Percentiles rank a stretch among this genome's conserved stretches.
These are phyloP conservation scores for Globisporangium radiosum DNA, from an alignment of 352 stramenopile genomes.

Conservation along the genomic window DNA sequence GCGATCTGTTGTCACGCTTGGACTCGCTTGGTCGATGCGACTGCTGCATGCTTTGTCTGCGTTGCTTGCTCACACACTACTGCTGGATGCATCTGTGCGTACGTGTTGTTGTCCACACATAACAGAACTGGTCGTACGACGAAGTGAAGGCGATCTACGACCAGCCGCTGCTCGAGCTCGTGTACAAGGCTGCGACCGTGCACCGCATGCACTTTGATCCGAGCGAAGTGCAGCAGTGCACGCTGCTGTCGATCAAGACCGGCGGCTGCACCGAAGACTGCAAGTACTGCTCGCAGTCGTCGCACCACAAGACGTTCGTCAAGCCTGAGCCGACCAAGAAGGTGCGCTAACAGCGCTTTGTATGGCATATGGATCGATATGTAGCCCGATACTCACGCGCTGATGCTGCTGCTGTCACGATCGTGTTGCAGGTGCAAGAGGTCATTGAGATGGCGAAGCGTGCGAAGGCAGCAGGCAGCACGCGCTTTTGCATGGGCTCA, in stretches of 20 bases:
- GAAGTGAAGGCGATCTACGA: constrained; percentile 94
- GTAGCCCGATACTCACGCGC: neutral
- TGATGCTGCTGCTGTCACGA: neutral
- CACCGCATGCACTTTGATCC: constrained; percentile 98
- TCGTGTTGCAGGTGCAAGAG: constrained; percentile 71
- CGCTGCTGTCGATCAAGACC: constrained; percentile 97
- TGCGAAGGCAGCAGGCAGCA: constrained; percentile 95
- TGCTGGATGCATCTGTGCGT: neutral
- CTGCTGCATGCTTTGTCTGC: neutral
- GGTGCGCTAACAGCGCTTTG: constrained; percentile 10
- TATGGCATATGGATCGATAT: too few relatives aligned
- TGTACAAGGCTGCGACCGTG: constrained; percentile 94
- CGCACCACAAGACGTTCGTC: constrained; percentile 97
- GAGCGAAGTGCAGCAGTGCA: constrained; percentile 96
- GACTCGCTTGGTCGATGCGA: too few relatives aligned
- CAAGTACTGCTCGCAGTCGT: constrained; percentile 96
- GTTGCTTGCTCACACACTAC: neutral
- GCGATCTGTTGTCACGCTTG: too few relatives aligned
- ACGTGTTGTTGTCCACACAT: neutral
- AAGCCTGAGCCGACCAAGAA: constrained; percentile 97
- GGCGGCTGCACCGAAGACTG: constrained; percentile 92
- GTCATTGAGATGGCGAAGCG: constrained; percentile 92
- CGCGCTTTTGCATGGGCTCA: constrained; percentile 98
- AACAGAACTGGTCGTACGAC: constrained; percentile 91
- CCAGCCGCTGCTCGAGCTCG: constrained; percentile 94